Percentiles rank a stretch among this genome's conserved stretches.
phyloP scores from a whole-genome alignment of 345 rosid species.

The Gossypium stocksii region DNA sequence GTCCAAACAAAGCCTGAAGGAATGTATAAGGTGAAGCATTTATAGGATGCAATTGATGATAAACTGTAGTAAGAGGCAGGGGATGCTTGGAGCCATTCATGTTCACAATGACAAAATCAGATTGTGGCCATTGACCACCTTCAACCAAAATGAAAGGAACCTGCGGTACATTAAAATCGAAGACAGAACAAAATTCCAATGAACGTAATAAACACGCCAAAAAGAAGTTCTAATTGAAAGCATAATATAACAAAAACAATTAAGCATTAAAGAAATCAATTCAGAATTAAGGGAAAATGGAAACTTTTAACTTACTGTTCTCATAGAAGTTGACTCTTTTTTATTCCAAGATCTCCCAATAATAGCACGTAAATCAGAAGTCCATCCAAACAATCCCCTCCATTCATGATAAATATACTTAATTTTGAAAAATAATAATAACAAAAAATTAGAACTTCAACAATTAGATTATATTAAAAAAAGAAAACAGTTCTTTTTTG shows the following conservation, averaged over 20 bases:
- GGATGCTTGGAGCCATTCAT: constrained; percentile 73
- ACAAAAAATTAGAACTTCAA: not conserved
- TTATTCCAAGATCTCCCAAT: constrained; percentile 67
- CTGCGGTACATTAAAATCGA: constrained; percentile 33
- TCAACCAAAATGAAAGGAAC: constrained; percentile 82
- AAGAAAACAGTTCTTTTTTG: not conserved
- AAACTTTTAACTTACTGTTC: constrained; percentile 41
- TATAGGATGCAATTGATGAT: constrained; percentile 64
- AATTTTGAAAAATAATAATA: not conserved
- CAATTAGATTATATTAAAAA: constrained; percentile 5
- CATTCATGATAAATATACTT: constrained; percentile 84
- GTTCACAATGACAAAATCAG: constrained; percentile 55
- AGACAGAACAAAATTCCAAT: constrained; percentile 2
- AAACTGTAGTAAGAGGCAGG: constrained; percentile 80
- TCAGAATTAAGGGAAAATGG: not conserved
- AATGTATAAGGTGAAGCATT: constrained; percentile 73
- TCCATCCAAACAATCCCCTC: constrained; percentile 75
- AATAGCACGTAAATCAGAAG: constrained; percentile 55
- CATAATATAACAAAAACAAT: not conserved
- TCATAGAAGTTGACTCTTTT: constrained; percentile 50
- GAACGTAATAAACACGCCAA: constrained; percentile 2
- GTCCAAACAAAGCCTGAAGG: constrained; percentile 80
- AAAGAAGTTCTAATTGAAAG: not conserved
- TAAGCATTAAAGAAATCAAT: not conserved
- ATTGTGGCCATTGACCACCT: constrained; percentile 38